Conservation (phyloP, 352 stramenopile genomes). For the Pseudoperonospora humuli region DNA sequence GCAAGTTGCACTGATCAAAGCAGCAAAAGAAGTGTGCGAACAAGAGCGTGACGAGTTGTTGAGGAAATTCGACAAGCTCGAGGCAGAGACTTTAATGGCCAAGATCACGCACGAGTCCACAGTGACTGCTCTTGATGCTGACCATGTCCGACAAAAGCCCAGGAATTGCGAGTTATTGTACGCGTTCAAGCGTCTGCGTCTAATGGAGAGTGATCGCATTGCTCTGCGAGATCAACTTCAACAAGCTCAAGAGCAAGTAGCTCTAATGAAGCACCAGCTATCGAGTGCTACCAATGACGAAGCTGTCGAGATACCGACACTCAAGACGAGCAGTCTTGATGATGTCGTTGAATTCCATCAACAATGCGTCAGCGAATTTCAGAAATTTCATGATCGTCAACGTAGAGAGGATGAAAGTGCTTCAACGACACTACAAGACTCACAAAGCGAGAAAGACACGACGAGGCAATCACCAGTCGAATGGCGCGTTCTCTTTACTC, state of each 20-base stretch:
- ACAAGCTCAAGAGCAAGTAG: conserved; percentile 11
- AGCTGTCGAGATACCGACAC: neutral
- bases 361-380: conserved; percentile 13
- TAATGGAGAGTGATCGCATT: conserved; percentile 12
- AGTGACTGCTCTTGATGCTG: no score
- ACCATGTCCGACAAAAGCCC: neutral
- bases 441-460: neutral
- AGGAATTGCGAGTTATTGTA: conserved; percentile 2
- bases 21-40: conserved; percentile 14
- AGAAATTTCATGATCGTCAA: conserved; percentile 5
- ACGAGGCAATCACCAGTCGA: neutral
- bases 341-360: conserved; percentile 13
- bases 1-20: conserved; percentile 7
- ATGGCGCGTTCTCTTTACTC: conserved; percentile 9
- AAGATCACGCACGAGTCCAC: neutral
- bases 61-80: conserved; percentile 22
- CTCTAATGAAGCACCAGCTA: conserved; percentile 3
- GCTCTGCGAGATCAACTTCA: conserved; percentile 8
- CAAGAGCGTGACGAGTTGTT: conserved; percentile 16
- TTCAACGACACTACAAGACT: neutral
- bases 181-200: conserved; percentile 8
- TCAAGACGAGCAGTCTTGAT: conserved; percentile 1
- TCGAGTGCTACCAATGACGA: neutral
- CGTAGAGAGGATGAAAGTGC: neutral
- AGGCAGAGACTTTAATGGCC: conserved; percentile 9